Conservation (phyloP, 1,284 basidiomycete genomes). For the Pseudomicrostroma phylloplanum region DNA sequence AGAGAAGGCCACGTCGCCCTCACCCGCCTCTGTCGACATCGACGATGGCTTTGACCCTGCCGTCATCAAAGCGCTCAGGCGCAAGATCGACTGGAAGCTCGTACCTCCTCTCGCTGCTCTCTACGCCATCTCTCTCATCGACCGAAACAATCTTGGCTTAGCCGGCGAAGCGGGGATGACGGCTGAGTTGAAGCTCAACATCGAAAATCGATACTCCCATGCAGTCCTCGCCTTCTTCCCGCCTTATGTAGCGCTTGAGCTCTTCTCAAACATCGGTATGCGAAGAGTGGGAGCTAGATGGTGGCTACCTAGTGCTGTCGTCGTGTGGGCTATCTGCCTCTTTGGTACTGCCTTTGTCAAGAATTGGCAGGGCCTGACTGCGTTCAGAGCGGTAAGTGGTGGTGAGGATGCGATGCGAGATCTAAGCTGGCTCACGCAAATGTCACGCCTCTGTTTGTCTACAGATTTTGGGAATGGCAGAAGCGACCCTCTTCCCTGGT, state of each 20-base stretch:
- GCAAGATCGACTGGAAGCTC: conserved; percentile 49
- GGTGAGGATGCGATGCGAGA: background rate
- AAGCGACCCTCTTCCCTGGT: conserved; percentile 41
- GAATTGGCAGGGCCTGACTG: background rate
- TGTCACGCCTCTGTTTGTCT: conserved; percentile 20
- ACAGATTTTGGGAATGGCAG: conserved; percentile 49
- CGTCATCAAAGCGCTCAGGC: conserved; percentile 23
- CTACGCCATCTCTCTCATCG: conserved; percentile 50
- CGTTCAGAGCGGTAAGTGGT: background rate
- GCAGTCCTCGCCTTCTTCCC: conserved; percentile 52
- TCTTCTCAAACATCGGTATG: conserved; percentile 38
- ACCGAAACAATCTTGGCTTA: conserved; percentile 35
- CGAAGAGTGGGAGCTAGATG: conserved; percentile 51
- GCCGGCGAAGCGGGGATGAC: conserved; percentile 37
- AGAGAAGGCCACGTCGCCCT: too few species aligned
- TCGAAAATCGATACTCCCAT: conserved; percentile 30
- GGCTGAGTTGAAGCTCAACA: conserved; percentile 27
- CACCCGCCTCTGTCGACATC: conserved; percentile 15
- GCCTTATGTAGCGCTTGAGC: conserved; percentile 46
- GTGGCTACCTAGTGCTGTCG: conserved; percentile 47
- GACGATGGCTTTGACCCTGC: conserved; percentile 28
- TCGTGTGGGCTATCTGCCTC: conserved; percentile 52
- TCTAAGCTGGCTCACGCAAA: background rate
- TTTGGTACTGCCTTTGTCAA: conserved; percentile 35
- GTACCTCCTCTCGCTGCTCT: conserved; percentile 50